Evolutionary conservation across 495 filamentous ascomycete species (phyloP).

Genomic region (Penicillium daleae): DNA sequence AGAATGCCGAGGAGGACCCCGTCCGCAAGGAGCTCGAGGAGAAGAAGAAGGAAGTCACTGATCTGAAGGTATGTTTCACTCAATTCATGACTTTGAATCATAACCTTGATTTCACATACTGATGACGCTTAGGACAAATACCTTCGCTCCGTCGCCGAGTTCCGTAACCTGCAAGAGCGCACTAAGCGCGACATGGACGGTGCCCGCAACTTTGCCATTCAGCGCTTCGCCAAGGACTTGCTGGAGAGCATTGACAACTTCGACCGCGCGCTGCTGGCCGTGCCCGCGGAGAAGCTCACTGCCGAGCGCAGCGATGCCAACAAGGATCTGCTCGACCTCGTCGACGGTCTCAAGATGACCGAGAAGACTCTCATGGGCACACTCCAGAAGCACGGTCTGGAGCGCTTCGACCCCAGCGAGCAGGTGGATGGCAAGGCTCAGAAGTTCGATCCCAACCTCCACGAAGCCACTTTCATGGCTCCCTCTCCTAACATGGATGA

Average conservation of each 20-base stretch:
- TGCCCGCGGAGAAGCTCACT: conserved; percentile 71
- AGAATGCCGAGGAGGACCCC: conserved; percentile 52
- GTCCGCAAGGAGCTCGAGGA: conserved; percentile 72
- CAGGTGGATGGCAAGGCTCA: conserved; percentile 57
- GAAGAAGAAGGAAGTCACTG: conserved; percentile 80
- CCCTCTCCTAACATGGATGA: conserved; percentile 83
- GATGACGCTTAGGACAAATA: conserved; percentile 74
- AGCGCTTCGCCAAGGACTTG: conserved; percentile 91
- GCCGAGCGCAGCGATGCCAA: conserved; percentile 46
- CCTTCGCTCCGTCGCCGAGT: conserved; percentile 90
- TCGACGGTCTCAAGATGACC: conserved; percentile 92
- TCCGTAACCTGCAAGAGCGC: conserved; percentile 94
- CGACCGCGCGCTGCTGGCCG: conserved; percentile 82
- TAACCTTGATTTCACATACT: neutral
- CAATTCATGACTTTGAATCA: neutral
- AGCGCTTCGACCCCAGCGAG: conserved; percentile 77
- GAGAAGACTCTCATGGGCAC: conserved; percentile 86
- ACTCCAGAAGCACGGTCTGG: conserved; percentile 89
- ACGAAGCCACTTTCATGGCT: conserved; percentile 94
- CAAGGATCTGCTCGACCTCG: conserved; percentile 76
- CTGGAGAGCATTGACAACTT: conserved; percentile 95
- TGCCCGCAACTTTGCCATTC: conserved; percentile 90
- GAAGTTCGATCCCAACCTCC: conserved; percentile 92
- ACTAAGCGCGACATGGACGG: conserved; percentile 87
- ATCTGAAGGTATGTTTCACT: conserved; percentile 72